Evolutionary conservation across 108 stramenopile species (phyloP), one percentile per base, ranked within the genome.

Genomic region (Skeletonema grethae): DNA sequence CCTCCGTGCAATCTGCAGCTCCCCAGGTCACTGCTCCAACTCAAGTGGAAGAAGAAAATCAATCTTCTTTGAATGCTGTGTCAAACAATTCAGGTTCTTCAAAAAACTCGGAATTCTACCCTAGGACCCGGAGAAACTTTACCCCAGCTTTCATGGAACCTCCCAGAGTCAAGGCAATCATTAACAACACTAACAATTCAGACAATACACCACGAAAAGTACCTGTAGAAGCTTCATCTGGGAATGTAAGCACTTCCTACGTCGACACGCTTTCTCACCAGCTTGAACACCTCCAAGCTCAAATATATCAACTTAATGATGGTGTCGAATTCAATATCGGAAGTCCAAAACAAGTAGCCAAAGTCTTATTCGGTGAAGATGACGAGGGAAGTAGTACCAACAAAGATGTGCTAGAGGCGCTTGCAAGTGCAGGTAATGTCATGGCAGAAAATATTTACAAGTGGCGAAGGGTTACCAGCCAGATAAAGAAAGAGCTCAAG

Each of bases 381-480:
- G 48, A 63, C 22, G 2, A 69, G 0, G 76, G 76, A 56, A 65
- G 75, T 30, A 77, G 86, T 45, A 92, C 94, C 36, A 86, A 82
- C 72, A 93, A 92, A 72, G 81, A 79, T 31, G 81, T 72, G 5
- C 53, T 95, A 65, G 92, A 93, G 43, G 90, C 87, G 0, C 84
- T 92, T 84, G 91, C 89, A 24, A 77, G 73, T 29, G 70, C 73
- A 5, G 85, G 85, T n/a, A 87, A 89, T 55, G 59, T 60, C 53
- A 61, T 78, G 77, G 77, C 77, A 34, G 70, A 65, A 16, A 62
- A 65, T 32, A 78, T 78, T 25, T 78, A 67, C 70, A 78, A 78
- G 53, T 78, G 59, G 57, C 58, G 77, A 50, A 78, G 72, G 53
- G 34, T 72, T 73, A 69, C 86, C 76, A 56, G 67, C 67, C 39